Base-by-base conservation (phyloP, 176 grass and related monocot genomes). In the Aegilops umbellulata region DNA sequence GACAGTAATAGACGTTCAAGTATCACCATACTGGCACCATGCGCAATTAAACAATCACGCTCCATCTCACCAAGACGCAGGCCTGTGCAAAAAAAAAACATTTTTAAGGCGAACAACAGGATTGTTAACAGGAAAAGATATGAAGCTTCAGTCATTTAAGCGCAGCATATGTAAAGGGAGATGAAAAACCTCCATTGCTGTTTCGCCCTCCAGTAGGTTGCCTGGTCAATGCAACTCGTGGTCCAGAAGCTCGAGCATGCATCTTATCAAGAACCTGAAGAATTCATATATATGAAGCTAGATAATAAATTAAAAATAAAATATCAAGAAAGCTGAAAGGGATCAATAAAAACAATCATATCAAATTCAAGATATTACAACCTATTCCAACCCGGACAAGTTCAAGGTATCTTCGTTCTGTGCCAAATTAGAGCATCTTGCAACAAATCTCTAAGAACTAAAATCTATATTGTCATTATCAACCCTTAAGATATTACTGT, bases 41-140 rank as follows among this genome's bases (percentile, higher is more conserved):
- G 92, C 9, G 91, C 95, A 80, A 98, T 95, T 76, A 98, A 90
- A 82, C 95, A 98, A 63, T 98, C 95, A 55, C 95, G 93, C 68
- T 95, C 93, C 95, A 98, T 98, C 76, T 95, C 93, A 89, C 95
- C 95, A 85, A 95, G 83, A 82, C 95, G 89, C 12, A 98, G 72
- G 57, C 95, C 95, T 98, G 69, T 69, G 26, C 2, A 8, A 6
- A 13, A 60, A 60, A 46, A 12, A 34, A 71, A 85, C 1, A 68
- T 24, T 17, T 67, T 62, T 30, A 72, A 76, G 36, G 49, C 23
- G 13, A 36, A 5, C 5, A 77, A 30, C 8, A 51, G 61, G 55
- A 75, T 31, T 83, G 32, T 41, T 35, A 83, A 31, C 62, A 64
- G 24, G 34, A 61, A 72, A 74, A 22, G 6, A 47, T 47, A 47